phyloP scores from a whole-genome alignment of 2,329 filamentous ascomycete genomes.

The Diaporthe ilicicola region DNA sequence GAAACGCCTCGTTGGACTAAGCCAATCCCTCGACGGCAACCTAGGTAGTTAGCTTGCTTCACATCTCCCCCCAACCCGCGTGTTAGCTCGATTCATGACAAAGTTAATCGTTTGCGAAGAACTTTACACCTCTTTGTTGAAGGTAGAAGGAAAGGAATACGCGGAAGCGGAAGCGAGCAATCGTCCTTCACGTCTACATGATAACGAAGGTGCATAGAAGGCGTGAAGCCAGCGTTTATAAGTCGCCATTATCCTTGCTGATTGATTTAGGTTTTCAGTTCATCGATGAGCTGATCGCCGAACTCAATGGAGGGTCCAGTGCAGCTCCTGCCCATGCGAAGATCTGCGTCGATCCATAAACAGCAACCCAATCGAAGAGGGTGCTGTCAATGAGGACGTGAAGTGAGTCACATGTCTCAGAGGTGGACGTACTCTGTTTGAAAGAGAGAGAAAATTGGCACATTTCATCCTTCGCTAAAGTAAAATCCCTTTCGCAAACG shows the following conservation, averaged over 20 bases:
- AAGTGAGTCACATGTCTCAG: not conserved
- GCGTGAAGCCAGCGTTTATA: not conserved
- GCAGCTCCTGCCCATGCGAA: not conserved
- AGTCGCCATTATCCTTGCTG: no score
- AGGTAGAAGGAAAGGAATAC: no score
- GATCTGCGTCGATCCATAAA: not conserved
- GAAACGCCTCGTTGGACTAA: conserved; percentile 5
- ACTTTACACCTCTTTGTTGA: not conserved
- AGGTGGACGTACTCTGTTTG: no score
- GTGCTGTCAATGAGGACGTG: not conserved
- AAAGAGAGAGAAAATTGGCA: no score
- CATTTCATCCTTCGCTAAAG: fast-evolving
- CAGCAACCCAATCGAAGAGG: not conserved
- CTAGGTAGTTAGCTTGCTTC: not conserved
- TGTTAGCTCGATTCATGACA: not conserved
- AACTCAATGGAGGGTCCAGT: not conserved
- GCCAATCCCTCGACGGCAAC: not conserved
- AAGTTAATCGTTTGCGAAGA: fast-evolving
- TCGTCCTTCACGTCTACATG: no score
- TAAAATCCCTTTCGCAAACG: not conserved
- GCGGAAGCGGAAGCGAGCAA: not conserved
- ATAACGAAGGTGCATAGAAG: not conserved
- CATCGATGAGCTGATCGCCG: not conserved
- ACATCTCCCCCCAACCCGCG: not conserved
- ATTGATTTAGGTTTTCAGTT: not conserved